A percentile compares a stretch with the other conserved stretches of the same genome.
These are phyloP conservation scores for Cercospora sp. DNA, from an alignment of 2,329 filamentous ascomycete genomes.

Conservation along the genomic window DNA sequence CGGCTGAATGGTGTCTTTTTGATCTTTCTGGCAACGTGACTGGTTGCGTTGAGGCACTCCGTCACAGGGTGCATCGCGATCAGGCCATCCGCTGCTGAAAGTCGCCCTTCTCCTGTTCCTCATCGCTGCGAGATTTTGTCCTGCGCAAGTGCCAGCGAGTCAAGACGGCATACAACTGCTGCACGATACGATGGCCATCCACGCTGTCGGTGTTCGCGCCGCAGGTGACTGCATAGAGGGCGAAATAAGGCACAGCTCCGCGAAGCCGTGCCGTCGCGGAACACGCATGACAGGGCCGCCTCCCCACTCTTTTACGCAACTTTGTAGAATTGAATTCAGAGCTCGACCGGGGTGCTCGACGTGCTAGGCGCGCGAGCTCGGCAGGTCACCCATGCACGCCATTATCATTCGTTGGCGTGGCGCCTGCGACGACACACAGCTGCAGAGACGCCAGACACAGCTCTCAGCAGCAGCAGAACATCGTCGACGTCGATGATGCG, in stretches of 20 bases:
- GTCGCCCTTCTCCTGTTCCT: background rate
- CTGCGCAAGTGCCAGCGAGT: background rate
- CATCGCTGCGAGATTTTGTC: background rate
- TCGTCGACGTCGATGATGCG: background rate
- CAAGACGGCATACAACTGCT: background rate
- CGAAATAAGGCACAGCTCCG: slow-evolving; percentile 7
- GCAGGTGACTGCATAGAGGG: background rate
- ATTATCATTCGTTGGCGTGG: slow-evolving; percentile 6
- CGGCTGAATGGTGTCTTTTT: background rate
- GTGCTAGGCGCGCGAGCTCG: slow-evolving; percentile 14
- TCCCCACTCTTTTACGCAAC: slow-evolving; percentile 6
- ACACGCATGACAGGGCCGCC: slow-evolving; percentile 1
- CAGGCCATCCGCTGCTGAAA: background rate
- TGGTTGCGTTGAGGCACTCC: background rate
- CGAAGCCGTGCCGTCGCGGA: slow-evolving; percentile 9
- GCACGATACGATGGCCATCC: background rate
- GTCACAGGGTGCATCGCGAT: background rate
- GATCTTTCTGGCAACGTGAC: slow-evolving; percentile 2
- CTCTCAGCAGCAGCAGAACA: background rate
- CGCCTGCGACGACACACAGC: background rate
- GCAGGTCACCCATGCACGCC: slow-evolving; percentile 1
- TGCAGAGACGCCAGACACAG: background rate
- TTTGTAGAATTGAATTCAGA: slow-evolving; percentile 5
- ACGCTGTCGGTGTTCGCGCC: background rate
- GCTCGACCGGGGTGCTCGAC: slow-evolving; percentile 9